Base-by-base conservation (phyloP, 2,329 filamentous ascomycete genomes). In the Blastomyces silverae region DNA sequence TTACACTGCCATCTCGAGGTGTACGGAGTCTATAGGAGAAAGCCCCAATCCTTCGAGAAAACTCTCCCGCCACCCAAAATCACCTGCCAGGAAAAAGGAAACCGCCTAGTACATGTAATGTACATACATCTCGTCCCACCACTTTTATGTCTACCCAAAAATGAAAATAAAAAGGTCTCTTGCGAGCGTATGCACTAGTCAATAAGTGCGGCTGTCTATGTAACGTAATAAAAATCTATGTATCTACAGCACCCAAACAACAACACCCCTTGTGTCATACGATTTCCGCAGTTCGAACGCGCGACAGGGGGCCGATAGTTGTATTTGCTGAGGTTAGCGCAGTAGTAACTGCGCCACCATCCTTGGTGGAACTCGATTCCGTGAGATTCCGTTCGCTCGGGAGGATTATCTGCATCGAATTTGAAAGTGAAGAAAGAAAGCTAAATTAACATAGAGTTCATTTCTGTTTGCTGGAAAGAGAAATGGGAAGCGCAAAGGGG, bases 301-400 rank as follows among this genome's bases (percentile, higher is more conserved):
- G 42, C 59, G 44, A 48, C 44, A 44, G 52, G 44, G 25, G 25
- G 28, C 28, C 28, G 22, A 61, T 61, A 52, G 37, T 59, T 25
- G 37, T 44, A 59, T 59, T 37, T 22, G 56, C 31, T 22, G 55
- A 57, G 3, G n/a, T 11, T 37, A 37, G 55, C n/a, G 31, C 31
- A n/a, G 55, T 39, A 22, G 55, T 37, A 8, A 39, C 31, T 15
- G 55, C 31, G 20, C 28, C 55, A 8, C 28, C 56, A 42, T 44
- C 31, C 13, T 50, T 44, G 15, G 11, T 28, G 10, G 59, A 50
- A 25, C 25, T 61, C 39, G 59, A 48, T 37, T 61, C 59, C 17
- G 59, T 61, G 13, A 50, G 28, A 44, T 37, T 61, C 28, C 59
- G 25, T 48, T 61, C 59, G 44, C 59, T 61, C 25, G 59, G 59